Evolutionary conservation across 768 basidiomycete genomes (phyloP).

Genomic region (Tricholoma flavovirens): DNA sequence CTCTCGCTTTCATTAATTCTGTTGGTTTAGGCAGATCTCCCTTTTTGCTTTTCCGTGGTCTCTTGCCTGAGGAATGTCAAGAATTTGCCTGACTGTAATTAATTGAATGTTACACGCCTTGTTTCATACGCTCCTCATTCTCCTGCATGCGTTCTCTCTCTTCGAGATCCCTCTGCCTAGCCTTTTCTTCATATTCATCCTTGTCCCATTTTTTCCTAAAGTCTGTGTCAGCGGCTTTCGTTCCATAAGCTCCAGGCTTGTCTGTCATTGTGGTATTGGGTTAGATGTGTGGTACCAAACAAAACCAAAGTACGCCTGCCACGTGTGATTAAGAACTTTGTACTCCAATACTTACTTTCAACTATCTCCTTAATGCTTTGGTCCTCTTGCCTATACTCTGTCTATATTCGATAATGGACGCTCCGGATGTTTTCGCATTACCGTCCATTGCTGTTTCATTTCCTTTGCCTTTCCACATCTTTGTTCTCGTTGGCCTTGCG

Average conservation of each 20-base stretch:
- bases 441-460: slow-evolving; percentile 51
- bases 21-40: slow-evolving; percentile 91
- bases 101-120: slow-evolving; percentile 45
- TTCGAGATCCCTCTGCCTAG: slow-evolving; percentile 74
- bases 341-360: neutral
- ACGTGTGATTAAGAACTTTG: neutral
- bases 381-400: slow-evolving; percentile 3
- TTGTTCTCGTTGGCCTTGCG: slow-evolving; percentile 72
- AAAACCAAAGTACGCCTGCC: neutral
- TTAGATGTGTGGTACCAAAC: neutral
- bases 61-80: slow-evolving; percentile 57
- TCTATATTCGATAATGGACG: slow-evolving; percentile 16
- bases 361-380: slow-evolving; percentile 7
- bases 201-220: slow-evolving; percentile 94
- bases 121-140: slow-evolving; percentile 77
- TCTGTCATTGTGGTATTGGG: slow-evolving; percentile 26
- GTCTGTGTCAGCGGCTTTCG: slow-evolving; percentile 59
- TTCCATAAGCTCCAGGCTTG: slow-evolving; percentile 35
- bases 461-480: slow-evolving; percentile 90
- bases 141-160: slow-evolving; percentile 80
- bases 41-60: slow-evolving; percentile 59
- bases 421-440: slow-evolving; percentile 26
- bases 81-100: neutral
- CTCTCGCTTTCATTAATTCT: slow-evolving; percentile 87
- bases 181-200: slow-evolving; percentile 81